Base-by-base conservation (phyloP, 352 stramenopile genomes). In the Phytopythium sindhum region DNA sequence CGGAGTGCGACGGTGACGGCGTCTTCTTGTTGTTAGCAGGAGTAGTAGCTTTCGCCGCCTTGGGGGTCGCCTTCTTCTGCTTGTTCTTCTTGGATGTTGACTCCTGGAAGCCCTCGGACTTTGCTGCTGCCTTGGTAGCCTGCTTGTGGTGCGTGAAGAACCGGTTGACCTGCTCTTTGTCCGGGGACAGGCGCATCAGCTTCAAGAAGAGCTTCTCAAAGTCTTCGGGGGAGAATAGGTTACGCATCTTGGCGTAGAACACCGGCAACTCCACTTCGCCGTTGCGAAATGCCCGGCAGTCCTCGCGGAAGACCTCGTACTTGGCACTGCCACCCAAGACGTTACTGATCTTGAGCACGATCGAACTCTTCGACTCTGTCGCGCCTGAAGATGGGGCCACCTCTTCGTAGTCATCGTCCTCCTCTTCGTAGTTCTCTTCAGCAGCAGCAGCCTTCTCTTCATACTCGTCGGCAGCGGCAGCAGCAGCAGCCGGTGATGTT, bases 231-330 rank as follows among this genome's bases (percentile, higher is more conserved):
- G 72, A 79, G 41, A 95, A 93, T 72, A 86, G 75, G 17, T 74
- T 60, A 31, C 74, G 74, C 64, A 93, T 83, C 60, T 89, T 89
- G 55, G 68, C 63, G 61, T 95, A 95, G 42, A 95, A 95, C 17
- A 74, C 71, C 6, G 84, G 72, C n/a, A 90, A 58, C 39, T 90
- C 80, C 23, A 66, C 64, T 31, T 91, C 77, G 0, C 69, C 75
- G 21, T 81, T 31, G 4, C 84, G 85, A 60, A 89, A 95, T 24
- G 80, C 70, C 60, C 84, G 88, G 67, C 87, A 95, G 29, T 80
- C 72, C 64, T 93, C 78, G 0, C 87, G 81, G 53, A 95, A 93
- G 4, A 91, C 78, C 48, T 93, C 84, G 62, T 93, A 95, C 68
- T 93, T 93, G 24, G 82, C 83, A 51, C 90, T 83, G 48, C 75